phyloP scores from a whole-genome alignment of 1,284 basidiomycete species.

The Mycena citricolor region DNA sequence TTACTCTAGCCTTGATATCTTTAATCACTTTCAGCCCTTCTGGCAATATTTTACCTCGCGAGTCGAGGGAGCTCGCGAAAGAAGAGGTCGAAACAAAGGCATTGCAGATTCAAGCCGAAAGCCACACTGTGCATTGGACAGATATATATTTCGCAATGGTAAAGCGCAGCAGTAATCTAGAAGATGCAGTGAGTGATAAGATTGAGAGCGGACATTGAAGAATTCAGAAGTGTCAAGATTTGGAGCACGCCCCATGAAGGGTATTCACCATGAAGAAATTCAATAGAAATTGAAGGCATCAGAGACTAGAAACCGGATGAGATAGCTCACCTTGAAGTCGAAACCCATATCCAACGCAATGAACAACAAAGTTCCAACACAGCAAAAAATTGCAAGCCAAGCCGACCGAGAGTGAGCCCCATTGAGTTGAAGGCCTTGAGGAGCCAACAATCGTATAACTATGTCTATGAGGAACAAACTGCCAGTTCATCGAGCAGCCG shows the following conservation, averaged over 20 bases:
- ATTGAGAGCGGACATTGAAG: background rate
- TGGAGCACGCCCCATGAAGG: conserved; percentile 67
- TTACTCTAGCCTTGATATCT: background rate
- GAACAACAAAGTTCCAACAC: conserved; percentile 52
- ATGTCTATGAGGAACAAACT: conserved; percentile 77
- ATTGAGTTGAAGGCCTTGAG: conserved; percentile 68
- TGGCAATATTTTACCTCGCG: conserved; percentile 69
- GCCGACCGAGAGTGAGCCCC: conserved; percentile 84
- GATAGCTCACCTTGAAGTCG: conserved; percentile 36
- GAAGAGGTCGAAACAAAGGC: conserved; percentile 42
- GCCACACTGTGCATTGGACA: conserved; percentile 41
- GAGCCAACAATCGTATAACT: conserved; percentile 79
- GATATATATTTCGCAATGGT: conserved; percentile 70
- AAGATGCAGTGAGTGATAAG: conserved; percentile 31
- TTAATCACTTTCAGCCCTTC: conserved; percentile 47
- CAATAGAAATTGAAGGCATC: conserved; percentile 58
- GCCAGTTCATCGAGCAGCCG: conserved; percentile 44
- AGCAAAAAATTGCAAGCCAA: conserved; percentile 50
- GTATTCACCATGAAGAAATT: conserved; percentile 91
- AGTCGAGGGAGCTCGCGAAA: conserved; percentile 60
- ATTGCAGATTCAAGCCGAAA: conserved; percentile 26
- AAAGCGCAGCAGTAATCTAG: conserved; percentile 58
- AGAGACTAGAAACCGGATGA: conserved; percentile 31
- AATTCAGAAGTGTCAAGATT: conserved; percentile 69
- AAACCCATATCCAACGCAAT: conserved; percentile 8